A percentile compares a stretch with the other conserved stretches of the same genome.
phyloP scores from a whole-genome alignment of 2,329 filamentous ascomycete species.

The Madurella fahalii region DNA sequence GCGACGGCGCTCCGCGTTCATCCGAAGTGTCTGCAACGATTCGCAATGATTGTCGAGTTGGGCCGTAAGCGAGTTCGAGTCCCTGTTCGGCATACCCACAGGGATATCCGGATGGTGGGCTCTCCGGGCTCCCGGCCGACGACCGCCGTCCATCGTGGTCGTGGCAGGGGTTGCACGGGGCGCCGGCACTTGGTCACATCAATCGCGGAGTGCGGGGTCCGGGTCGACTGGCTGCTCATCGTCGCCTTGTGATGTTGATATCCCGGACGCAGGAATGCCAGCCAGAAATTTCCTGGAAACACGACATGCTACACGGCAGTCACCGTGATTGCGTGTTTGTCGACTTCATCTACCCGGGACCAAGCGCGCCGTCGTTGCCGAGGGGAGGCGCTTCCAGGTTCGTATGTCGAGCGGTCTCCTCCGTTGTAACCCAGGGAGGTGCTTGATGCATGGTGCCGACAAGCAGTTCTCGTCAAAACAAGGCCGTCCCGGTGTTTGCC shows the following conservation, averaged over 20 bases:
- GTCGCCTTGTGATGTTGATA: neutral
- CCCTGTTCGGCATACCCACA: neutral
- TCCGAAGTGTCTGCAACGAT: neutral
- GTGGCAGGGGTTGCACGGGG: neutral
- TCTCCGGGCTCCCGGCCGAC: slow-evolving; percentile 5
- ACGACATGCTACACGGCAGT: neutral
- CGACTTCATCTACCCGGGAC: neutral
- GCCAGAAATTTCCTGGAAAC: neutral
- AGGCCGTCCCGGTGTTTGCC: neutral
- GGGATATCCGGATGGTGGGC: neutral
- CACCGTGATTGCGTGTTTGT: neutral
- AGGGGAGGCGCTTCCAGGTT: neutral
- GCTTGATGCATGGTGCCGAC: no score
- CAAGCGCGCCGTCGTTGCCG: neutral
- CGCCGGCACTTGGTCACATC: neutral
- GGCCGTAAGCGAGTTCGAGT: neutral
- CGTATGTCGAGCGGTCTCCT: neutral
- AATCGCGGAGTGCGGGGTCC: neutral
- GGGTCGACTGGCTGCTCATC: neutral
- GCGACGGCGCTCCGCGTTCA: neutral
- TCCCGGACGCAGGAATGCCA: neutral
- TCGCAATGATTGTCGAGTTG: neutral
- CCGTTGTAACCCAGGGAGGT: neutral
- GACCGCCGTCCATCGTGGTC: neutral
- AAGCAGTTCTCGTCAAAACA: neutral